Conservation (phyloP, 352 stramenopile genomes). For the Pythium rishiriense region DNA sequence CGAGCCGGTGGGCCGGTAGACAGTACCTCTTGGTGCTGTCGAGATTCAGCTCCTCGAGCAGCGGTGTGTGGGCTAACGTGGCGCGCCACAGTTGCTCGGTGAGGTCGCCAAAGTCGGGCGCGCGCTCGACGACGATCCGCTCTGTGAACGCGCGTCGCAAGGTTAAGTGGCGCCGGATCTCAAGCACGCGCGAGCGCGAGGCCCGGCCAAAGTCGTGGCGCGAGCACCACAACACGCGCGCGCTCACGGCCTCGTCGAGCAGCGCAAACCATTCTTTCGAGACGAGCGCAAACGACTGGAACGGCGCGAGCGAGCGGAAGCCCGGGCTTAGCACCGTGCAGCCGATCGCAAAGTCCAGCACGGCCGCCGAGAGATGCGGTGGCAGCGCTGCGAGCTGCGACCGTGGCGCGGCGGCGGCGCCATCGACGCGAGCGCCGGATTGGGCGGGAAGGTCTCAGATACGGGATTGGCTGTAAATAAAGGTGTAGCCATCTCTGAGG, state of each 20-base stretch:
- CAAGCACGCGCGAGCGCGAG: background rate
- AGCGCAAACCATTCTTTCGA: background rate
- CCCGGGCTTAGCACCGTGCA: background rate
- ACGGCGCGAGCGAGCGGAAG: background rate
- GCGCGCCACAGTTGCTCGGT: background rate
- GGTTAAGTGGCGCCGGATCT: background rate
- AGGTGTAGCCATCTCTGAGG: too few relatives aligned
- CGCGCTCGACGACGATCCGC: background rate
- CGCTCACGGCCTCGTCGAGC: constrained; percentile 1
- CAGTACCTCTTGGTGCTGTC: background rate
- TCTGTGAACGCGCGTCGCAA: background rate
- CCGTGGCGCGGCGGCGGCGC: too few relatives aligned
- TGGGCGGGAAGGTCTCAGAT: too few relatives aligned
- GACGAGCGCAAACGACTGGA: background rate
- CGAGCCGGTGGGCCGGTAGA: background rate
- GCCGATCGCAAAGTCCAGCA: background rate
- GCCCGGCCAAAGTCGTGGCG: background rate
- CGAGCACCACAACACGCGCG: background rate
- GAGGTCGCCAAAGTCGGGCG: background rate
- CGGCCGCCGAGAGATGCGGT: background rate
- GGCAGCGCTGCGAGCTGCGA: background rate
- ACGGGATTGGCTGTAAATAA: too few relatives aligned
- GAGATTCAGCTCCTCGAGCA: background rate
- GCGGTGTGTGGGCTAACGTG: background rate
- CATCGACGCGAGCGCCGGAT: too few relatives aligned